phyloP scores from a whole-genome alignment of 805 yeast genomes.

The Ogataea haglerorum region DNA sequence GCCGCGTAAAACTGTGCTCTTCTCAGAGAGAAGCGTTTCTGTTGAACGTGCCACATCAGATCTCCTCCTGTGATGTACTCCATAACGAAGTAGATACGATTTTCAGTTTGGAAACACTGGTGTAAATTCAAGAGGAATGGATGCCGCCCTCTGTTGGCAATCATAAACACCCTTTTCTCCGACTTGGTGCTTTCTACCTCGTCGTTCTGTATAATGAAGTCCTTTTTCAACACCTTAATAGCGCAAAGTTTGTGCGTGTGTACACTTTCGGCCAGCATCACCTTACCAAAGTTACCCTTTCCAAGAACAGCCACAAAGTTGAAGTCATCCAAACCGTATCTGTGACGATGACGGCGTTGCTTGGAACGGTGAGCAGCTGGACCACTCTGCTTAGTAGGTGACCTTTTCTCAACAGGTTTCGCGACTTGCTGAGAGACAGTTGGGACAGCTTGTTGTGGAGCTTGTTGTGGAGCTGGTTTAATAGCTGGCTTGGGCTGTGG shows the following conservation, averaged over 20 bases:
- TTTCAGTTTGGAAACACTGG: constrained; percentile 97
- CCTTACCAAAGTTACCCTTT: constrained; percentile 98
- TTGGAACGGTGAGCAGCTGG: constrained; percentile 27
- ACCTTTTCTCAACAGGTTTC: background rate
- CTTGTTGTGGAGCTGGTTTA: background rate
- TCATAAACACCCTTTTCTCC: constrained; percentile 84
- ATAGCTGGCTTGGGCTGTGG: background rate
- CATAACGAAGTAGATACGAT: constrained; percentile 96
- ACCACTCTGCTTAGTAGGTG: background rate
- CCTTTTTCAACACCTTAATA: constrained; percentile 93
- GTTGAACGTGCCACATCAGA: constrained; percentile 98
- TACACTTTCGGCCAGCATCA: constrained; percentile 93
- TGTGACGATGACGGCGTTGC: constrained; percentile 50
- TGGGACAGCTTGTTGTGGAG: background rate
- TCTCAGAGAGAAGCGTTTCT: constrained; percentile 79
- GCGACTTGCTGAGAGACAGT: background rate
- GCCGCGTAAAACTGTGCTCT: constrained; percentile 98
- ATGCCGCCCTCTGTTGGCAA: constrained; percentile 76
- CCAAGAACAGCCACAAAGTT: constrained; percentile 92
- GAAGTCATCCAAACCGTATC: constrained; percentile 92
- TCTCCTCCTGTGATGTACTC: constrained; percentile 98
- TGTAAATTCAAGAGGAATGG: constrained; percentile 89
- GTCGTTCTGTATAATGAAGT: constrained; percentile 90
- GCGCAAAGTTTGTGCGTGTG: constrained; percentile 83
- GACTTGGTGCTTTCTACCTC: constrained; percentile 94